phyloP scores from a whole-genome alignment of 2,329 filamentous ascomycete species.

The Apiospora phragmitis region DNA sequence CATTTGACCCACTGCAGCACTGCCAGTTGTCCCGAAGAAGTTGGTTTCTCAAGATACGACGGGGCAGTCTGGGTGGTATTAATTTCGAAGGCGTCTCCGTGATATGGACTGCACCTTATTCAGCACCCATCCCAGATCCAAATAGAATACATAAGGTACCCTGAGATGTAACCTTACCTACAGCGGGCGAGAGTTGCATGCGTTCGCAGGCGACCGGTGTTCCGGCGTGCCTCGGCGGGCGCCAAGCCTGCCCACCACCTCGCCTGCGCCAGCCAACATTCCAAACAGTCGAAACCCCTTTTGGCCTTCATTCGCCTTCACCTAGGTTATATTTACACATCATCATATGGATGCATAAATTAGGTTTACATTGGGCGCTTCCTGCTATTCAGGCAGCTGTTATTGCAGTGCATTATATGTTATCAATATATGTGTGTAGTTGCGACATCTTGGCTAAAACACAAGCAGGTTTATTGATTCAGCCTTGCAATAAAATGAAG shows the following conservation, averaged over 20 bases:
- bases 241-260: neutral
- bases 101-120: neutral
- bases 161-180: neutral
- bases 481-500: neutral
- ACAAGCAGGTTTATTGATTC: neutral
- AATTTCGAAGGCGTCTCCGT: neutral
- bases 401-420: neutral
- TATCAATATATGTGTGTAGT: neutral
- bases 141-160: neutral
- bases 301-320: neutral
- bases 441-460: neutral
- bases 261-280: neutral
- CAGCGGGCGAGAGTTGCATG: neutral
- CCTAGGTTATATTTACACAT: conserved; percentile 1
- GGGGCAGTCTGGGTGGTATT: neutral
- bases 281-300: neutral
- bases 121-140: neutral
- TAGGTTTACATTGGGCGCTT: neutral
- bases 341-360: neutral
- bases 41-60: neutral
- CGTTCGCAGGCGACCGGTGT: neutral
- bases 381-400: neutral
- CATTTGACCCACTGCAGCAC: neutral
- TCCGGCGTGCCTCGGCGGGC: neutral
- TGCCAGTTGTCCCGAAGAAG: neutral